Evolutionary conservation across 176 grass and related monocot genomes (phyloP).

Genomic region (Secale cereale): DNA sequence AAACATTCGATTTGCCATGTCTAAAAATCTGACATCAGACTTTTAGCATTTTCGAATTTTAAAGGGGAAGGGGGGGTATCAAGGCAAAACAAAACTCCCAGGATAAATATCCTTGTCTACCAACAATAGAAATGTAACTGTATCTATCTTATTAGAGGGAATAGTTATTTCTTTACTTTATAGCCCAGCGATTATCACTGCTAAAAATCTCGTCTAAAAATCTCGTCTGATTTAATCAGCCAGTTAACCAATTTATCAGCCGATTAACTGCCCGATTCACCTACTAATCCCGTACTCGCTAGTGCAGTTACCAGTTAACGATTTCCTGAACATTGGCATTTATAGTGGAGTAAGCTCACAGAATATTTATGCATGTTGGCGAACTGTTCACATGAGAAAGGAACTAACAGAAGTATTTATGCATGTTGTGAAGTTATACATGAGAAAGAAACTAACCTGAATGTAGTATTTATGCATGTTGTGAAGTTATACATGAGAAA

Average conservation of each 20-base stretch:
- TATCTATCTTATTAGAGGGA: no score
- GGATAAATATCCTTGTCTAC: background rate
- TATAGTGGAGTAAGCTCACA: background rate
- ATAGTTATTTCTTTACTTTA: background rate
- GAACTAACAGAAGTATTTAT: conserved; percentile 33
- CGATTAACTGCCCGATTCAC: background rate
- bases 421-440: conserved; percentile 6
- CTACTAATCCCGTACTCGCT: background rate
- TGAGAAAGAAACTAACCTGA: conserved; percentile 67
- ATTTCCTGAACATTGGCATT: background rate
- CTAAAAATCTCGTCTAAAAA: background rate
- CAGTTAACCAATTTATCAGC: background rate
- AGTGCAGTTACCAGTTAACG: background rate
- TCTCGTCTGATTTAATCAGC: background rate
- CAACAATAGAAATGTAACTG: conserved; percentile 19
- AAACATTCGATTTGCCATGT: no score
- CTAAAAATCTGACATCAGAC: no score
- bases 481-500: conserved; percentile 22
- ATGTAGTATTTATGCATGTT: conserved; percentile 36
- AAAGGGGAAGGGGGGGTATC: no score
- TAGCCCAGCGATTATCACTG: background rate
- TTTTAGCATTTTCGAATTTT: no score
- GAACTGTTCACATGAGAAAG: conserved; percentile 17
- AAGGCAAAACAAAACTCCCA: no score
- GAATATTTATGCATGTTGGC: background rate